These are phyloP conservation scores for Gyromitra esculenta DNA, from an alignment of 2,329 filamentous ascomycete species.

Conservation along the genomic window DNA sequence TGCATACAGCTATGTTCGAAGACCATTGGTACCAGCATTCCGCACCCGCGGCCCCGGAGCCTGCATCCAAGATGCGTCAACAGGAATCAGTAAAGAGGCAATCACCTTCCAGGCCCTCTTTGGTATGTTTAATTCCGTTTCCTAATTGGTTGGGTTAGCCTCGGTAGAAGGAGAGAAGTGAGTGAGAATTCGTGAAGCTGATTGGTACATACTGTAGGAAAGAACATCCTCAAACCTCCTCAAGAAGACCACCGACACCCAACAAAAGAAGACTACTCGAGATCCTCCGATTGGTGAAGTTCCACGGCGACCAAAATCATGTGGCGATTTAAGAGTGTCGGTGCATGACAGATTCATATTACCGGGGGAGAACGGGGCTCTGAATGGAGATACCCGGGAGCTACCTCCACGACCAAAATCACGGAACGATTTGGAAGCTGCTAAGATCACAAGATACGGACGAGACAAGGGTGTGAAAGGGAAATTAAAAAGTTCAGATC, in stretches of 20 bases:
- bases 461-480: conserved; percentile 20
- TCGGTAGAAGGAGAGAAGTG: background rate
- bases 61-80: conserved; percentile 32
- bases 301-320: conserved; percentile 55
- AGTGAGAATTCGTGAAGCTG: conserved; percentile 26
- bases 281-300: conserved; percentile 55
- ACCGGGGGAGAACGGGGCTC: conserved; percentile 7
- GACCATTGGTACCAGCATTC: conserved; percentile 57
- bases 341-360: conserved; percentile 31
- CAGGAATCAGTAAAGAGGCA: conserved; percentile 50
- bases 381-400: background rate
- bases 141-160: background rate
- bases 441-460: conserved; percentile 41
- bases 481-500: conserved; percentile 59
- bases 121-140: conserved; percentile 37
- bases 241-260: conserved; percentile 38
- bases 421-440: conserved; percentile 49
- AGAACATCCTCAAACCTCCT: conserved; percentile 44
- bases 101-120: conserved; percentile 42
- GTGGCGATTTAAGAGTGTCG: conserved; percentile 50
- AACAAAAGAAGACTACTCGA: conserved; percentile 31
- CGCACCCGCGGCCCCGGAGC: conserved; percentile 43
- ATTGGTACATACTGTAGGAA: conserved; percentile 50
- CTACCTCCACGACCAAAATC: conserved; percentile 51
- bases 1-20: conserved; percentile 56